These are phyloP conservation scores for Penicillium flavigenum DNA, from an alignment of 495 filamentous ascomycete genomes.

Conservation along the genomic window DNA sequence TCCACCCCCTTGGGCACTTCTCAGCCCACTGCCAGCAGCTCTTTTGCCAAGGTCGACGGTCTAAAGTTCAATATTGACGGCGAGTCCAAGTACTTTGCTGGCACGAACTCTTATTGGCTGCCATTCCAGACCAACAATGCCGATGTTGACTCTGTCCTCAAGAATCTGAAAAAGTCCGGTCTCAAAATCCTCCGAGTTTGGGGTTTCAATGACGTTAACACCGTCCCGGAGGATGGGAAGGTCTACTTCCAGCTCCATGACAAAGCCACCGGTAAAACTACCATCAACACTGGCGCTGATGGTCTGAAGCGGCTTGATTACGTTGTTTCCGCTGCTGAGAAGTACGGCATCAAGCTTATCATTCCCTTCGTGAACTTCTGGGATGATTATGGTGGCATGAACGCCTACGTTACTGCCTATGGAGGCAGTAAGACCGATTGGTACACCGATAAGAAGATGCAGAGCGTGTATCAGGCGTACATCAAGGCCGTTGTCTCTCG, in stretches of 20 bases:
- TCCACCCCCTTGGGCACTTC: neutral
- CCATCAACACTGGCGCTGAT: neutral
- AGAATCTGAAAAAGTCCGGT: neutral
- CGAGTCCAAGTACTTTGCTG: neutral
- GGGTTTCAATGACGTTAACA: neutral
- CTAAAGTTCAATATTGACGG: neutral
- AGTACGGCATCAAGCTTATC: neutral
- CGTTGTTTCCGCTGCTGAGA: neutral
- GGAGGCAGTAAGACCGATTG: neutral
- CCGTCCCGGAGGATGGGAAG: neutral
- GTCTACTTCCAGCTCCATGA: neutral
- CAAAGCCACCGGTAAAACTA: neutral
- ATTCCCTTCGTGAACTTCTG: neutral
- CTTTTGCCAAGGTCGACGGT: neutral
- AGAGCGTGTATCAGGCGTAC: neutral
- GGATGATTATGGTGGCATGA: neutral
- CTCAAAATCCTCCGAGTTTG: neutral
- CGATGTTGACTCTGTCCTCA: neutral
- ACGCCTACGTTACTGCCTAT: neutral
- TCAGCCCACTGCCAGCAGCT: neutral
- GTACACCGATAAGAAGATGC: neutral
- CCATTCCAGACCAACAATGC: neutral
- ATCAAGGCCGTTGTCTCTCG: neutral
- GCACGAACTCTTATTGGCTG: neutral
- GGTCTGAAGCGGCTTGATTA: neutral